Evolutionary conservation across 2,329 filamentous ascomycete genomes (phyloP).

Genomic region (Aspergillus neotritici): DNA sequence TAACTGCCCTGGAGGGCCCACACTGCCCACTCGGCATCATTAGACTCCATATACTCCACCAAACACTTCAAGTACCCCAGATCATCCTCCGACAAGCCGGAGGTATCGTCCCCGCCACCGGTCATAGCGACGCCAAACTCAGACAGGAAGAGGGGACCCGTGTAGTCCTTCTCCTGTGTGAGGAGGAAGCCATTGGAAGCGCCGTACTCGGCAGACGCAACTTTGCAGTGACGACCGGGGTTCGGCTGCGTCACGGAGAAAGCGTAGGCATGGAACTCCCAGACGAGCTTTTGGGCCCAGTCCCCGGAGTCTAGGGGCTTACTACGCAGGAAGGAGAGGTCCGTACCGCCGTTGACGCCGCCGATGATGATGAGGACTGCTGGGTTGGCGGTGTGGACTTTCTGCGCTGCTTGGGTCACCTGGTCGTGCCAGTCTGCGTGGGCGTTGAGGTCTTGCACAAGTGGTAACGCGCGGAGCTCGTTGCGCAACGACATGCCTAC

Average conservation of each 20-base stretch:
- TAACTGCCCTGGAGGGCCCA: constrained; percentile 2
- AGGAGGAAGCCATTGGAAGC: not conserved
- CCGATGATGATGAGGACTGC: not conserved
- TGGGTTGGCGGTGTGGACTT: not conserved
- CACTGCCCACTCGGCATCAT: constrained; percentile 3
- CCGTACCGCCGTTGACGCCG: constrained; percentile 1
- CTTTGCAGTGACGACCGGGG: not conserved
- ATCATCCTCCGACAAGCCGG: constrained; percentile 1
- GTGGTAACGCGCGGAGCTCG: constrained; percentile 2
- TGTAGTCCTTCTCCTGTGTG: constrained; percentile 3
- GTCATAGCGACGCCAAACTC: constrained; percentile 3
- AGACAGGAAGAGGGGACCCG: constrained; percentile 1
- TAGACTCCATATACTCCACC: constrained; percentile 2
- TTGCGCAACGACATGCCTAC: constrained; percentile 1
- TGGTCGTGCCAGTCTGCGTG: constrained; percentile 1
- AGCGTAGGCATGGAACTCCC: constrained; percentile 2
- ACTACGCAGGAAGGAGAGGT: not conserved
- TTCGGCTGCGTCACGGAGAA: constrained; percentile 1
- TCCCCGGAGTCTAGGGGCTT: not conserved
- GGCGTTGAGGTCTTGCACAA: constrained; percentile 1
- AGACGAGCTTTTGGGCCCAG: constrained; percentile 1
- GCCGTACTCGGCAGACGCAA: constrained; percentile 1
- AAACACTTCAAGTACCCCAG: constrained; percentile 1
- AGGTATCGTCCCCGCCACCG: not conserved
- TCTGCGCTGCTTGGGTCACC: not conserved